Conservation (phyloP, 495 filamentous ascomycete species). For the Hypoxylon fragiforme region DNA sequence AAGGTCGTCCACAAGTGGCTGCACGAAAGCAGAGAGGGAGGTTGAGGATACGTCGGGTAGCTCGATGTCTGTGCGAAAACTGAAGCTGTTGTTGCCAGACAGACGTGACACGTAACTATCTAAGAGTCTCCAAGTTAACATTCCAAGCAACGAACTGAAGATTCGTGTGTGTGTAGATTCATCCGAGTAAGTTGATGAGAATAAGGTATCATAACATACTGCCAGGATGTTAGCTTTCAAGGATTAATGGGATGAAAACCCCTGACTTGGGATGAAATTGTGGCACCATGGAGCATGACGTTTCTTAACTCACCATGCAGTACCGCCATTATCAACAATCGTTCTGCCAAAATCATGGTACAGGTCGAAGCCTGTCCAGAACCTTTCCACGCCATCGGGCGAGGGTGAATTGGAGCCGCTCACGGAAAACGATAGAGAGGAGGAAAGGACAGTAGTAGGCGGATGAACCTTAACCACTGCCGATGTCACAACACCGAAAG, state of each 20-base stretch:
- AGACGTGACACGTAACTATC: slow-evolving; percentile 31
- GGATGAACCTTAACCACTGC: slow-evolving; percentile 45
- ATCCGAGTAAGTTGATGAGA: no score
- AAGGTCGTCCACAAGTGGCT: slow-evolving; percentile 50
- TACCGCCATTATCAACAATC: slow-evolving; percentile 34
- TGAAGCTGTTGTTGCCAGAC: slow-evolving; percentile 26
- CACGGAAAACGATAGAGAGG: slow-evolving; percentile 36
- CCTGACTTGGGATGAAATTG: no score
- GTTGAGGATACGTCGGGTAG: slow-evolving; percentile 36
- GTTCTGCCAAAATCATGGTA: slow-evolving; percentile 35
- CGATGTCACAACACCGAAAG: slow-evolving; percentile 56
- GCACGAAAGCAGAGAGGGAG: slow-evolving; percentile 44
- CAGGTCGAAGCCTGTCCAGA: slow-evolving; percentile 35
- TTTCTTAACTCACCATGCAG: slow-evolving; percentile 29
- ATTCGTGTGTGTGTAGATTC: not conserved
- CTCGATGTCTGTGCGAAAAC: slow-evolving; percentile 33
- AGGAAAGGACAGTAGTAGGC: slow-evolving; percentile 30
- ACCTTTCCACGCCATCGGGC: slow-evolving; percentile 6
- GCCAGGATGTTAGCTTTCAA: not conserved
- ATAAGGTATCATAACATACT: not conserved
- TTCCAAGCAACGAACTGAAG: no score
- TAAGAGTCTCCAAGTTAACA: slow-evolving; percentile 4
- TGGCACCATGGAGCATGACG: not conserved
- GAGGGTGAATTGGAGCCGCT: slow-evolving; percentile 45
- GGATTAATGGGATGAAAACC: no score